Conservation (phyloP, 2,329 filamentous ascomycete genomes). For the Herpotrichia juniperi region DNA sequence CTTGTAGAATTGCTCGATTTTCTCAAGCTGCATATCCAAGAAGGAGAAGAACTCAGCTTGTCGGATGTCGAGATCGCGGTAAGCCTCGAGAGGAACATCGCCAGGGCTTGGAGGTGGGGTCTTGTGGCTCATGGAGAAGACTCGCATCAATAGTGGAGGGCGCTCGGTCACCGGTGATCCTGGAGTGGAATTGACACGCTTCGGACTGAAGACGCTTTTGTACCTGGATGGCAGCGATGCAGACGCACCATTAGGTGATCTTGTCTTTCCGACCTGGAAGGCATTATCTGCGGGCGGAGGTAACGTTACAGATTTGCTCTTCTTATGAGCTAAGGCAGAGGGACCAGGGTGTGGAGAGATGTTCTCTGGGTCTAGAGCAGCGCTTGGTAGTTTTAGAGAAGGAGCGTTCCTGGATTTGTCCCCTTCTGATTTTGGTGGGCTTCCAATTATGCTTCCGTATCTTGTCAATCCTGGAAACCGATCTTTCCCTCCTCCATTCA, state of each 20-base stretch:
- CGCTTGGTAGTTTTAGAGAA: conserved; percentile 66
- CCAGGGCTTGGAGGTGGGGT: conserved; percentile 43
- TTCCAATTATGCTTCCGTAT: conserved; percentile 69
- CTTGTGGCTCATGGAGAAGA: conserved; percentile 51
- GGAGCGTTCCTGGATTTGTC: conserved; percentile 48
- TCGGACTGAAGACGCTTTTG: conserved; percentile 47
- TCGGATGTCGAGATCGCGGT: conserved; percentile 70
- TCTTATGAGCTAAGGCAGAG: conserved; percentile 17
- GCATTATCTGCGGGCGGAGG: conserved; percentile 41
- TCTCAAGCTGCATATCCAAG: conserved; percentile 82
- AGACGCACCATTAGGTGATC: conserved; percentile 36
- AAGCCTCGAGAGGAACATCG: conserved; percentile 61
- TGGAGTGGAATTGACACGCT: conserved; percentile 49
- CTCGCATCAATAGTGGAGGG: conserved; percentile 46
- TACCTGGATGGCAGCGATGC: conserved; percentile 35
- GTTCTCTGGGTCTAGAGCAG: conserved; percentile 59
- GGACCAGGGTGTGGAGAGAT: conserved; percentile 22
- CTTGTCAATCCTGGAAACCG: conserved; percentile 47
- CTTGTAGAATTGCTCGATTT: conserved; percentile 89
- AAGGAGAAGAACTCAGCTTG: conserved; percentile 89
- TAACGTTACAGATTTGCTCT: conserved; percentile 25
- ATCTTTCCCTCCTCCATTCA: conserved; percentile 23
- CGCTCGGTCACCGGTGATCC: conserved; percentile 25
- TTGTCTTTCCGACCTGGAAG: conserved; percentile 53
- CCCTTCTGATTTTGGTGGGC: conserved; percentile 44